A percentile compares a stretch with the other conserved stretches of the same genome.
These are phyloP conservation scores for Fraxinus anomala DNA, from an alignment of 257 asterid species.

Conservation along the genomic window DNA sequence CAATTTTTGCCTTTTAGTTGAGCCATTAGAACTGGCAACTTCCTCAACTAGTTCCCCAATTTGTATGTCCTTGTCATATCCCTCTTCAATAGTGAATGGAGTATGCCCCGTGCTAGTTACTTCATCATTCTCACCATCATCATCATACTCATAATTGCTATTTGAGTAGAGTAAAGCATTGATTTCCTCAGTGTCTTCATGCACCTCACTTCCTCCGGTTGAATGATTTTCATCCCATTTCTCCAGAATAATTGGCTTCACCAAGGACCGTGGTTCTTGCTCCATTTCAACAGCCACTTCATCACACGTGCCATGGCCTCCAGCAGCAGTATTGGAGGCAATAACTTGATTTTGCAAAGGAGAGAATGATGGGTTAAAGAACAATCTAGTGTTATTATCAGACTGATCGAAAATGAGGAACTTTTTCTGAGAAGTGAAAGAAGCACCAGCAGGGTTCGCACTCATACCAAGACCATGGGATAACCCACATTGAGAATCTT, in stretches of 20 bases:
- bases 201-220: slow-evolving; percentile 52
- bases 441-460: slow-evolving; percentile 31
- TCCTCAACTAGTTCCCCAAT: slow-evolving; percentile 43
- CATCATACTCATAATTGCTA: slow-evolving; percentile 48
- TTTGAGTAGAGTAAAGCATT: slow-evolving; percentile 73
- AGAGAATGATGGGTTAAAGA: slow-evolving; percentile 44
- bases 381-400: slow-evolving; percentile 55
- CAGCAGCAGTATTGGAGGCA: slow-evolving; percentile 32
- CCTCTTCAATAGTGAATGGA: slow-evolving; percentile 30
- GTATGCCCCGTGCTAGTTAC: slow-evolving; percentile 68
- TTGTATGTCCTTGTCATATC: slow-evolving; percentile 28
- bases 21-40: slow-evolving; percentile 53
- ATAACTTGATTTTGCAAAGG: slow-evolving; percentile 32
- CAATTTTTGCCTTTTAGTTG: slow-evolving; percentile 63
- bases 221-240: slow-evolving; percentile 41
- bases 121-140: slow-evolving; percentile 59
- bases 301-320: slow-evolving; percentile 24
- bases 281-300: slow-evolving; percentile 33
- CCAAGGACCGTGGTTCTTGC: slow-evolving; percentile 29
- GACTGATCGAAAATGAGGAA: slow-evolving; percentile 74
- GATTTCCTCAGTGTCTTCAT: slow-evolving; percentile 70
- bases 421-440: slow-evolving; percentile 43
- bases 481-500: slow-evolving; percentile 30
- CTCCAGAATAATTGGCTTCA: slow-evolving; percentile 35
- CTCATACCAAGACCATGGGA: slow-evolving; percentile 33